Percentiles rank a stretch among this genome's conserved stretches.
Conservation (phyloP, 2,329 filamentous ascomycete species). For the Fusarium napiforme region DNA sequence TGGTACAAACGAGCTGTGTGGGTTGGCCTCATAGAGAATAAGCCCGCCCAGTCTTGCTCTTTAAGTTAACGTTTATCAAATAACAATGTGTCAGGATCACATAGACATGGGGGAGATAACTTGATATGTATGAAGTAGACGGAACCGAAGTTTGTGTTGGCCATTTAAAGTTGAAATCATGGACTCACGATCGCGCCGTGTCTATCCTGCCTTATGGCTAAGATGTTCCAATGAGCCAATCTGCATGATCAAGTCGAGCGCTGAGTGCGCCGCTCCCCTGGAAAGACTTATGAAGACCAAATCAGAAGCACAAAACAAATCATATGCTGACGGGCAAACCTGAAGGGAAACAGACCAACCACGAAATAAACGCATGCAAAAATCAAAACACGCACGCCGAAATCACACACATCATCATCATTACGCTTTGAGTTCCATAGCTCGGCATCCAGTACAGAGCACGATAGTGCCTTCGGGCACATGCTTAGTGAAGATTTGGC, state of each 20-base stretch:
- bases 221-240: slow-evolving; percentile 10
- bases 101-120: not conserved
- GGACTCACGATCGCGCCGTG: slow-evolving; percentile 1
- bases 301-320: slow-evolving; percentile 13
- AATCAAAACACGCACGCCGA: slow-evolving; percentile 25
- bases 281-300: slow-evolving; percentile 17
- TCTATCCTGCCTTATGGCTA: slow-evolving; percentile 18
- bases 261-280: slow-evolving; percentile 4
- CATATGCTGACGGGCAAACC: slow-evolving; percentile 10
- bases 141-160: slow-evolving; percentile 20
- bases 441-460: slow-evolving; percentile 70
- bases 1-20: not conserved
- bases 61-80: not conserved
- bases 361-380: slow-evolving; percentile 1
- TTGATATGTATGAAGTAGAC: not conserved
- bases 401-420: slow-evolving; percentile 26
- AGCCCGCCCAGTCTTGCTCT: not conserved
- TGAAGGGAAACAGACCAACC: slow-evolving; percentile 4
- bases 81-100: not conserved
- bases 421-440: slow-evolving; percentile 67
- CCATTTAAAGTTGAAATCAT: slow-evolving; percentile 20
- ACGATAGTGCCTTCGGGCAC: slow-evolving; percentile 62
- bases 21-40: not conserved
- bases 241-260: slow-evolving; percentile 20
- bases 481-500: slow-evolving; percentile 71